A percentile compares a stretch with the other conserved stretches of the same genome.
These are phyloP conservation scores for Sclerotiophoma versabilis DNA, from an alignment of 2,329 filamentous ascomycete genomes.

Conservation along the genomic window DNA sequence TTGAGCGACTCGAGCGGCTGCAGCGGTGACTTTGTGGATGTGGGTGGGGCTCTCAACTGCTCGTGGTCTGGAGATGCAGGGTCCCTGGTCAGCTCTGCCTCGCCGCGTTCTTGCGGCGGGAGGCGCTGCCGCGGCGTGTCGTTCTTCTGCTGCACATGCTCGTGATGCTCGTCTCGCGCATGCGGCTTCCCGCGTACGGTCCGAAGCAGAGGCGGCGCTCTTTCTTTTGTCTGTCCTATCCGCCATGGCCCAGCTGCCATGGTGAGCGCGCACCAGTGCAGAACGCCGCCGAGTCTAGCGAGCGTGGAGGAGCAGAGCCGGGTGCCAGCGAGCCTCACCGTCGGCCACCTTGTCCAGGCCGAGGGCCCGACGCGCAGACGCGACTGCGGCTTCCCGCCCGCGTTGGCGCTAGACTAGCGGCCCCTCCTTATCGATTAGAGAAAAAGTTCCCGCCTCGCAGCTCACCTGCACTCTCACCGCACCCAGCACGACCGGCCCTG, in stretches of 20 bases:
- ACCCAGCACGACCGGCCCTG: slow-evolving; percentile 2
- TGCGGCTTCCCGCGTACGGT: slow-evolving; percentile 44
- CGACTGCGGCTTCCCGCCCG: not conserved
- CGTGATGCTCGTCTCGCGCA: slow-evolving; percentile 48
- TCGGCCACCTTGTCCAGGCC: too few species aligned
- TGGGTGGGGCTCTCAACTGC: not conserved
- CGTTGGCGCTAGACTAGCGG: not conserved
- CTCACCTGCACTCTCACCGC: slow-evolving; percentile 3
- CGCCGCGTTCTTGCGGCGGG: too few species aligned
- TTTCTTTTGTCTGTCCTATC: slow-evolving; percentile 8
- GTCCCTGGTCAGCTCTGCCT: too few species aligned
- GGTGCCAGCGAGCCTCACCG: not conserved
- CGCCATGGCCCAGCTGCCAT: slow-evolving; percentile 17
- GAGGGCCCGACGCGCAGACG: slow-evolving; percentile 1
- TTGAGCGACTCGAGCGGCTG: not conserved
- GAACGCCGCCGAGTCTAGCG: not conserved
- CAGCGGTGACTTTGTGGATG: not conserved
- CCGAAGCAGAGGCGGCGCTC: slow-evolving; percentile 32
- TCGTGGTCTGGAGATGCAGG: slow-evolving; percentile 37
- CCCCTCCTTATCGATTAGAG: slow-evolving; percentile 17
- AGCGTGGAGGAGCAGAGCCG: not conserved
- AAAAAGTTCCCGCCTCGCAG: slow-evolving; percentile 28
- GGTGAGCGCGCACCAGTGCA: not conserved
- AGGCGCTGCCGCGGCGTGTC: not conserved
- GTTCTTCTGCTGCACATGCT: slow-evolving; percentile 22